Evolutionary conservation across 352 stramenopile species (phyloP).

Genomic region (Globisporangium barbulae): DNA sequence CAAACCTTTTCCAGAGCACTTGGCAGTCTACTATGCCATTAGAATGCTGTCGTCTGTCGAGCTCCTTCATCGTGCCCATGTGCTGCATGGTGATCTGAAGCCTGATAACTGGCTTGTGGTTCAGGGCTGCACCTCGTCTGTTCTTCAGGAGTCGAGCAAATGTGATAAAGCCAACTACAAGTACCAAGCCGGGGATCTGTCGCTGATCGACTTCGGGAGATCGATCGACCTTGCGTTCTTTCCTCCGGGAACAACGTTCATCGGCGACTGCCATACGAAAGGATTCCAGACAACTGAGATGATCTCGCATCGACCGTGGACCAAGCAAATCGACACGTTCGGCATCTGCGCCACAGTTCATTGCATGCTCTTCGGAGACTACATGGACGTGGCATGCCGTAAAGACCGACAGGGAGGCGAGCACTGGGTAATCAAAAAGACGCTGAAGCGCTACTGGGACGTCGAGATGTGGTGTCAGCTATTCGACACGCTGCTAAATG

Average conservation of each 20-base stretch:
- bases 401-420: constrained; percentile 21
- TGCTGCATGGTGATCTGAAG: constrained; percentile 86
- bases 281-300: constrained; percentile 87
- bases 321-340: constrained; percentile 84
- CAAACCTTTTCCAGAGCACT: constrained; percentile 57
- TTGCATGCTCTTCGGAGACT: constrained; percentile 83
- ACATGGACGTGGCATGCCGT: constrained; percentile 65
- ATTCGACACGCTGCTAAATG: constrained; percentile 73
- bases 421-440: constrained; percentile 44
- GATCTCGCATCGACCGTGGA: constrained; percentile 71
- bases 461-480: constrained; percentile 65
- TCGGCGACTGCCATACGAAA: constrained; percentile 77
- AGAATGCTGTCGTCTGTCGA: constrained; percentile 77
- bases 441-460: constrained; percentile 84
- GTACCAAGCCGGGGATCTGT: constrained; percentile 43
- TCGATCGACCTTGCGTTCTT: constrained; percentile 73
- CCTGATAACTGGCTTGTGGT: constrained; percentile 85
- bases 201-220: constrained; percentile 84
- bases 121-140: constrained; percentile 20
- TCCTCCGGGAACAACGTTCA: constrained; percentile 50
- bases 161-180: constrained; percentile 17
- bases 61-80: constrained; percentile 47
- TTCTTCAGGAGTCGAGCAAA: constrained; percentile 5
- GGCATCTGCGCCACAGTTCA: constrained; percentile 71
- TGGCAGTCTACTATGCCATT: constrained; percentile 76